Evolutionary conservation across 2,329 filamentous ascomycete genomes (phyloP), one percentile per base, ranked within the genome.

Genomic region (Talaromyces sp.): DNA sequence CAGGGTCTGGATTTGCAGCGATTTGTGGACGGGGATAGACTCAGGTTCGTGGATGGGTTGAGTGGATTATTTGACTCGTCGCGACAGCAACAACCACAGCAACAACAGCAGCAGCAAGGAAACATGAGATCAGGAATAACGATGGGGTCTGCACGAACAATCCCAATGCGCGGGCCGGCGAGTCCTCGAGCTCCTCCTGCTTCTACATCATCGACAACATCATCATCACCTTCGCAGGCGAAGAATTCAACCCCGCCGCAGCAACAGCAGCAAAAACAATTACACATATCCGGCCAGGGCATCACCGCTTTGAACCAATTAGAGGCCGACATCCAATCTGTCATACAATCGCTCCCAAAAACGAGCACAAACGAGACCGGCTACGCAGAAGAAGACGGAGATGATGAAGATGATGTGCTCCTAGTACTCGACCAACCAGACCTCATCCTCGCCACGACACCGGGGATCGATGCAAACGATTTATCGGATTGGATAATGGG

Each of bases 31-130:
- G 84, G 85, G 67, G 85, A 85, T 37, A 84, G 83, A 61, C 89
- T 96, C 71, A 79, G 81, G 50, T 94, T 92, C 70, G 83, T 96
- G 37, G 92, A 97, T 77, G 91, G 91, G 22, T 79, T 95, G 65
- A 85, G 83, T 22, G 82, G 82, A 31, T 73, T 91, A 31, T 90
- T 86, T 69, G 71, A 65, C 66, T 39, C 68, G 11, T 68, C 70
- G n/a, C 35, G 5, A 17, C 25, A 50, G 3, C 15, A 47, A 22
- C 58, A 47, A 9, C 7, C 6, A 9, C 45, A 49, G 3, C 10
- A 10, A 8, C 45, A 47, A 49, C 39, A 61, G 25, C 66, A 31
- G 39, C 68, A 62, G 22, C 64, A 62, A 54, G 59, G 27, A 17
- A 68, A n/a, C 13, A 11, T 25, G 47, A 62, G 33, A 17, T 13